These are phyloP conservation scores for Knoxdaviesia capensis DNA, from an alignment of 2,329 filamentous ascomycete genomes.

Conservation along the genomic window DNA sequence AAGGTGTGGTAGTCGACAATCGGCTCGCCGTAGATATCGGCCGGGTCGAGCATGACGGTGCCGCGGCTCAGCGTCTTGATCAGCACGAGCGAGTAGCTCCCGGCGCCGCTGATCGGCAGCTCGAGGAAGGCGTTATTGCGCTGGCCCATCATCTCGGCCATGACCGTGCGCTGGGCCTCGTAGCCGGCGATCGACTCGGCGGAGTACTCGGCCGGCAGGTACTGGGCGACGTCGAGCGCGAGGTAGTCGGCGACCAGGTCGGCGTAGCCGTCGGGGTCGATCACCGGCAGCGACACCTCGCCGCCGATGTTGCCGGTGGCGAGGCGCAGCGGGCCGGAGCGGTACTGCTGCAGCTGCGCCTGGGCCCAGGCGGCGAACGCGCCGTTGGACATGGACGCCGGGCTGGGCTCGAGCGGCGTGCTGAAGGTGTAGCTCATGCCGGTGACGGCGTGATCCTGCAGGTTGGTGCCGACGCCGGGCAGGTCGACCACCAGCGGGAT, in stretches of 20 bases:
- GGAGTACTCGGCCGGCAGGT: constrained; percentile 4
- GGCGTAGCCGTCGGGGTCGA: constrained; percentile 5
- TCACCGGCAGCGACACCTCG: constrained; percentile 4
- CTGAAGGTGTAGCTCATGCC: neutral
- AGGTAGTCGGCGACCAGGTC: constrained; percentile 4
- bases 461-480: constrained; percentile 30
- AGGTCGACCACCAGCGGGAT: constrained; percentile 25
- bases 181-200: constrained; percentile 11
- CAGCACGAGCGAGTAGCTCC: constrained; percentile 2
- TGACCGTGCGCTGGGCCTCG: constrained; percentile 22
- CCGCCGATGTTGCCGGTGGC: constrained; percentile 8
- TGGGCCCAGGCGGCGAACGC: constrained; percentile 6
- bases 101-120: constrained; percentile 3
- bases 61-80: constrained; percentile 12
- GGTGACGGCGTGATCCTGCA: constrained; percentile 25
- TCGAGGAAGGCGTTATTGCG: constrained; percentile 8
- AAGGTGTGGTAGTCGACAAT: constrained; percentile 27
- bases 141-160: constrained; percentile 25
- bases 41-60: constrained; percentile 26
- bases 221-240: constrained; percentile 2
- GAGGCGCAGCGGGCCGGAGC: constrained; percentile 8
- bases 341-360: constrained; percentile 5
- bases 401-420: neutral
- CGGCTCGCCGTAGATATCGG: constrained; percentile 29
- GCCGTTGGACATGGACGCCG: constrained; percentile 12